Base-by-base conservation (phyloP, 768 basidiomycete genomes). In the Amanita pallidorosea region DNA sequence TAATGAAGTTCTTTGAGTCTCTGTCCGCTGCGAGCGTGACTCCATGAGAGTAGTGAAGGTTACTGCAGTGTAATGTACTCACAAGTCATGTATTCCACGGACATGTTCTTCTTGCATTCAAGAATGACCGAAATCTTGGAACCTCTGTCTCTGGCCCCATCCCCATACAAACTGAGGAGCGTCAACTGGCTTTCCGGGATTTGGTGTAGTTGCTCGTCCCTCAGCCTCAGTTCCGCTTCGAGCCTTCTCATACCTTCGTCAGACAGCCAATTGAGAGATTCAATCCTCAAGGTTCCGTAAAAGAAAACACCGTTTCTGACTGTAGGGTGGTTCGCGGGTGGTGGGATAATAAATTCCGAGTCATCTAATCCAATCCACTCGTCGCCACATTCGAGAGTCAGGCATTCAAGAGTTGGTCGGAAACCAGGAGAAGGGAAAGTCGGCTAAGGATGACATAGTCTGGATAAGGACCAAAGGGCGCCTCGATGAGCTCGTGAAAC, bases 261-360 rank as follows among this genome's bases (percentile, higher is more conserved):
- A 1, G 80, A 75, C 18, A 85, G 71, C 72, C 79, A 81, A 1
- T 62, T 55, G 0, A 76, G 65, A 2, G 63, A 51, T 2, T 65
- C 57, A 53, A 85, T 70, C 35, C 67, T 67, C 0, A 84, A 64
- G 5, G 73, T 56, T 0, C 81, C 83, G 29, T 71, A 74, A 53
- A 82, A 79, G 9, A 70, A 65, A 17, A 80, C 70, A 1, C 61
- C 54, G n/a, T 60, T 48, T 17, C 53, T 57, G 49, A 56, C 37
- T 13, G 57, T 55, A 35, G 52, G 60, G 34, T 54, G 59, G 18
- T 50, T 54, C 9, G 50, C 43, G 8, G 65, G 65, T 12, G 67
- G 65, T 1, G 58, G 45, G 31, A 62, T 49, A 3, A 70, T 63
- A 33, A 56, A 64, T 53, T 79, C 77, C 5, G 75, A 69, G 33